A percentile compares a stretch with the other conserved stretches of the same genome.
Evolutionary conservation across 2,329 filamentous ascomycete species (phyloP).

Genomic region (Lithohypha guttulata): DNA sequence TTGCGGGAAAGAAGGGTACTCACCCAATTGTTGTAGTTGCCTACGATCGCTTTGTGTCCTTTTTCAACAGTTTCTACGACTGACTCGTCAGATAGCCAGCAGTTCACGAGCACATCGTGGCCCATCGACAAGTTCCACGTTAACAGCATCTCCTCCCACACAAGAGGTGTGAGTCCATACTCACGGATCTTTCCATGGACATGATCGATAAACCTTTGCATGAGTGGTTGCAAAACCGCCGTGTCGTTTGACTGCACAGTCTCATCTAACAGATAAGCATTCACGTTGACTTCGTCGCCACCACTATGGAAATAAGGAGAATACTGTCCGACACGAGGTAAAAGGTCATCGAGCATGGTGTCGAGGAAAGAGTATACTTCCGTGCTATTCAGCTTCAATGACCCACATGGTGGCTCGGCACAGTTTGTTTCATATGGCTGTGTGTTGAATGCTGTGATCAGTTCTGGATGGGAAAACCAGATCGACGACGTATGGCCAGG

Average conservation of each 20-base stretch:
- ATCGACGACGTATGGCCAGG: constrained; percentile 67
- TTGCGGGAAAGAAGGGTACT: constrained; percentile 8
- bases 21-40: constrained; percentile 24
- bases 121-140: constrained; percentile 58
- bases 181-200: constrained; percentile 55
- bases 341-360: constrained; percentile 60
- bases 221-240: constrained; percentile 57
- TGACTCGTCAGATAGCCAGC: constrained; percentile 8
- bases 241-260: constrained; percentile 57
- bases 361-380: constrained; percentile 62
- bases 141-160: constrained; percentile 80
- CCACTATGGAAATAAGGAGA: constrained; percentile 73
- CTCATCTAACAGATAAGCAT: constrained; percentile 63
- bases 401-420: constrained; percentile 47
- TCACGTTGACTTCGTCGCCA: constrained; percentile 74
- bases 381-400: constrained; percentile 65
- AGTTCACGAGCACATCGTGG: constrained; percentile 6
- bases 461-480: constrained; percentile 55
- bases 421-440: constrained; percentile 44
- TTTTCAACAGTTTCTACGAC: constrained; percentile 10
- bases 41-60: constrained; percentile 26
- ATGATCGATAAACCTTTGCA: constrained; percentile 66
- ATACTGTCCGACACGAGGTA: constrained; percentile 61
- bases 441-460: constrained; percentile 54
- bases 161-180: constrained; percentile 59